Evolutionary conservation across 768 basidiomycete genomes (phyloP), one percentile per base, ranked within the genome.

Genomic region (Rhodotorula sphaerocarpa): DNA sequence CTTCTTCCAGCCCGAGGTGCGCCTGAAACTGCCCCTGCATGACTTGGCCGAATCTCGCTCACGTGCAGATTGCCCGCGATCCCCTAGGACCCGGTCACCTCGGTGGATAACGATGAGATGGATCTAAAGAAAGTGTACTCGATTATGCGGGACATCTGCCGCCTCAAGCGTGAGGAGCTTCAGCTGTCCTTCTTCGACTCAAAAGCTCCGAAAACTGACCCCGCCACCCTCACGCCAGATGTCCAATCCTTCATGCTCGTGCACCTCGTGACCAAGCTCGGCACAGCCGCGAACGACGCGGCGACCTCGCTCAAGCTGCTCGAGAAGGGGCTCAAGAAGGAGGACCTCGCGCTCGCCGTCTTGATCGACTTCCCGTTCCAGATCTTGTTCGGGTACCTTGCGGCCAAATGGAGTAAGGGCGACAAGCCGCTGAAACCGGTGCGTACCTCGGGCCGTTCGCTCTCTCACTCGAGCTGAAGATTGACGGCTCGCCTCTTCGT

Each of bases 351-450:
- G n/a, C 80, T 91, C 21, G 86, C 90, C 6, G 92, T 93, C 47
- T 82, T 97, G 43, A 86, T 97, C 67, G 95, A 99, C 75, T 96
- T 97, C 70, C 95, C 95, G 3, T 93, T 95, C 77, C 92, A 97
- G 78, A 90, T 99, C 54, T 73, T 87, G 59, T 91, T 89, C 27
- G 93, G 93, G 10, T 97, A 88, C 86, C 78, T 93, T 30, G 90
- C 92, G 2, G 93, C 90, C 5, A 84, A 84, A 69, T 96, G 90
- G 90, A 86, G 89, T 9, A 79, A 82, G 57, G 89, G 90, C 20
- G 84, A 86, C 51, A 81, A 79, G 58, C 86, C 88, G 42, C 79
- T 91, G 43, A 82, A 84, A 25, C 87, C 88, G 16, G 71, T 72
- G 39, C 43, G 16, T 30, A n/a, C n/a, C n/a, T n/a, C n/a, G 15